Conservation (phyloP, 2,329 filamentous ascomycete genomes). For the Didymella pomorum region DNA sequence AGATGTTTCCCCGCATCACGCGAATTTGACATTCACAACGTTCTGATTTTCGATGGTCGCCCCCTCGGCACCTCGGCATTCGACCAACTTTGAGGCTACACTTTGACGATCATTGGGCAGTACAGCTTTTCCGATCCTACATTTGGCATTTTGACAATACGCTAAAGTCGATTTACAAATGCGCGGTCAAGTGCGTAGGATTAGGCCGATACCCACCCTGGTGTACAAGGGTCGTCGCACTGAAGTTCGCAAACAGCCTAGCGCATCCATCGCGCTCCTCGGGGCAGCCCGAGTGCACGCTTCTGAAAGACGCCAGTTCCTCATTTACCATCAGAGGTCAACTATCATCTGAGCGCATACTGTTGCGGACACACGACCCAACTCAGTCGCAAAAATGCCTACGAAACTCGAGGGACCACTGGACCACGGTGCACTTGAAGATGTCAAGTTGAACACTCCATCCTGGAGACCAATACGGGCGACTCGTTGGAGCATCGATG, state of each 20-base stretch:
- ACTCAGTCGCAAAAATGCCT: constrained; percentile 32
- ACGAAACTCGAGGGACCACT: constrained; percentile 40
- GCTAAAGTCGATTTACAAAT: neutral
- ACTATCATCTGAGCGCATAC: neutral
- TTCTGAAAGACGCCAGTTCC: neutral
- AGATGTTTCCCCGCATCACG: constrained; percentile 18
- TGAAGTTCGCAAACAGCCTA: constrained; percentile 10
- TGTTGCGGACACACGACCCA: neutral
- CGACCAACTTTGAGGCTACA: neutral
- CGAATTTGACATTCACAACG: constrained; percentile 12
- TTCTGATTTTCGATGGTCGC: constrained; percentile 2
- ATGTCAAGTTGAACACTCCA: constrained; percentile 33
- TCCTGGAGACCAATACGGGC: constrained; percentile 40
- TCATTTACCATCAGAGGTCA: neutral
- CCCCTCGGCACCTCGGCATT: constrained; percentile 22
- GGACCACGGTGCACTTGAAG: constrained; percentile 37
- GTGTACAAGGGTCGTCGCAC: constrained; percentile 1
- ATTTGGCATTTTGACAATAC: neutral
- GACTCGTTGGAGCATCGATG: constrained; percentile 42
- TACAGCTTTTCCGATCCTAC: neutral
- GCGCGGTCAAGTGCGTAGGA: neutral
- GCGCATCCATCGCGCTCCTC: neutral
- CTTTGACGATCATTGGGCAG: constrained; percentile 8
- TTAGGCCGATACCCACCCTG: neutral
- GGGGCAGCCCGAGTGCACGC: neutral